Evolutionary conservation across 2,329 filamentous ascomycete genomes (phyloP), one percentile per base, ranked within the genome.

Genomic region (Ophiostoma himal-ulmi): DNA sequence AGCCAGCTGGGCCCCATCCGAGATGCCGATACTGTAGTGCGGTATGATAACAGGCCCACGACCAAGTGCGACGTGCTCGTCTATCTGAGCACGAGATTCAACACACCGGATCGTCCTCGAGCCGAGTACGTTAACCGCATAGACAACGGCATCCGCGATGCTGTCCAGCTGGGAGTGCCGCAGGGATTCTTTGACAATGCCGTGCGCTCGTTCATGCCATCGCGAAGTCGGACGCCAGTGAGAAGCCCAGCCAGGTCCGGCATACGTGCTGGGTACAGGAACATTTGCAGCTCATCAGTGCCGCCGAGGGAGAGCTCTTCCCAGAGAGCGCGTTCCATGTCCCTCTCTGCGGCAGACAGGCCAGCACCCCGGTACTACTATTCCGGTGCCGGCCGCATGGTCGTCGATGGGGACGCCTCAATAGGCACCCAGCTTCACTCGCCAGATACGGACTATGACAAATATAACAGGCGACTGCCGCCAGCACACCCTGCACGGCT

Each of bases 51-150:
- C 11, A 48, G 44, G 44, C 44, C 44, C 7, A 10, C 17, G 1
- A 54, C 20, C 20, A 22, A 22, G 7, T 10, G 20, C 17, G 48
- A 10, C 48, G 54, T 60, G 22, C 76, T 82, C 62, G 80, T 82
- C 22, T 82, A 82, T 70, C 74, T 81, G 69, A 82, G 78, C 71
- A 72, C 75, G 36, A 74, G 75, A 66, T 76, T 77, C 44, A 75
- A 77, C 48, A 68, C 73, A 20, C 77, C 80, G 68, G 79, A 79
- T 57, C 69, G 71, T 10, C 80, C 81, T 22, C 78, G 76, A 70
- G 76, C 78, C 20, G 81, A 82, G 70, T 82, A 82, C 65, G 73
- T 82, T 48, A 75, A 76, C 60, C 79, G 81, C 41, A 80, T 82
- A 73, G 80, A 81, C 70, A 70, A 75, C 13, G 81, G 78, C 6